Conservation (phyloP, 2,329 filamentous ascomycete genomes). For the Xylaria sp. region DNA sequence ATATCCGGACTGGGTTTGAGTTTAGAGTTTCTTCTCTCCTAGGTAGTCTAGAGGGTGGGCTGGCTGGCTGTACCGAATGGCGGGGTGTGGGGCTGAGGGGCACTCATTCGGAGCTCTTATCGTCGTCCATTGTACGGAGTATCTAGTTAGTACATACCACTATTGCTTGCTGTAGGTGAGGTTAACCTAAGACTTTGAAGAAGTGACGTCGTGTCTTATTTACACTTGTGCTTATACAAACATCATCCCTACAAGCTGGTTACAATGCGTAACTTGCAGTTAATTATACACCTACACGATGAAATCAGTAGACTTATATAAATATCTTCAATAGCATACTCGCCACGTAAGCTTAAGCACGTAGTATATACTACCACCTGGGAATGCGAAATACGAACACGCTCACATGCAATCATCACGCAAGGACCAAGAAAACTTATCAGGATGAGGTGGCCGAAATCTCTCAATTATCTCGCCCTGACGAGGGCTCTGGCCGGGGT, state of each 20-base stretch:
- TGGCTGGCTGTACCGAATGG: no score
- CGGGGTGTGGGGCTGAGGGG: constrained; percentile 32
- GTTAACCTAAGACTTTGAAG: background rate
- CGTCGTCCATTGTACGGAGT: no score
- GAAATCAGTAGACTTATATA: no score
- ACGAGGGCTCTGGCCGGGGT: constrained; percentile 42
- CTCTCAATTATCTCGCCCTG: constrained; percentile 46
- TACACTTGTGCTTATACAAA: background rate
- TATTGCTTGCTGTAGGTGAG: no score
- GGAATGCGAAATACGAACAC: background rate
- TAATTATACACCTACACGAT: no score
- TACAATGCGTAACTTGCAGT: no score
- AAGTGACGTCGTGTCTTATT: no score
- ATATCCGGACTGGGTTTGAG: constrained; percentile 8
- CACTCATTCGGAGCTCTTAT: background rate
- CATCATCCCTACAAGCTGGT: background rate
- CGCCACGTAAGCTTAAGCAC: no score
- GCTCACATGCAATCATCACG: constrained; percentile 25
- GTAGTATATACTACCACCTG: no score
- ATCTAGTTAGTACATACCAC: no score
- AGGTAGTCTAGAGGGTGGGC: no score
- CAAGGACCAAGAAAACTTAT: background rate
- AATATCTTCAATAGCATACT: no score
- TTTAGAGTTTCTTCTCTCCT: background rate
- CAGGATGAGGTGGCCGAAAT: constrained; percentile 44